phyloP scores from a whole-genome alignment of 1,284 basidiomycete species.

The Acaromyces ingoldii region DNA sequence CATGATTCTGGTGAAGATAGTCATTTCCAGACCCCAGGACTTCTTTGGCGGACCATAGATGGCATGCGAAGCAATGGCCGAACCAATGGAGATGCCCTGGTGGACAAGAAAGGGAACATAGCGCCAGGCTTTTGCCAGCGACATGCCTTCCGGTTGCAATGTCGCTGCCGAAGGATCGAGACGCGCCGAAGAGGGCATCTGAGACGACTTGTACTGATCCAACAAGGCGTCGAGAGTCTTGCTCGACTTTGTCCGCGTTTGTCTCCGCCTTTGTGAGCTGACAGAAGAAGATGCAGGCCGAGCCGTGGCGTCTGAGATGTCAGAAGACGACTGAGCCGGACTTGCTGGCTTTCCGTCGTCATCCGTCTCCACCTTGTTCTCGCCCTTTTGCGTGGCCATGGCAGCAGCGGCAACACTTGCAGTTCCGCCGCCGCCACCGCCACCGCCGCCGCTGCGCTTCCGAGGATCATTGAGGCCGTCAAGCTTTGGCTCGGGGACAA shows the following conservation, averaged over 20 bases:
- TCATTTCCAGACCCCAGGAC: conserved; percentile 74
- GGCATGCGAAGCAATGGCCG: conserved; percentile 46
- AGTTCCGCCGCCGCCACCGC: conserved; percentile 15
- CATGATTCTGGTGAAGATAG: conserved; percentile 66
- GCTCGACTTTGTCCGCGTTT: neutral
- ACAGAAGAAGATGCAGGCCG: no score
- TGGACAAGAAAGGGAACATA: conserved; percentile 46
- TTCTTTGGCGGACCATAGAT: conserved; percentile 69
- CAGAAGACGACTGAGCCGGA: conserved; percentile 4
- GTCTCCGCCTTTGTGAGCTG: neutral
- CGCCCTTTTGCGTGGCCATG: conserved; percentile 18
- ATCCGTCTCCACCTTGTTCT: conserved; percentile 10
- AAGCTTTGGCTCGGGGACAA: conserved; percentile 18
- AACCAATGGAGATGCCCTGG: conserved; percentile 45
- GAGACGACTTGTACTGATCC: conserved; percentile 38
- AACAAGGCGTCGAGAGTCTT: conserved; percentile 37
- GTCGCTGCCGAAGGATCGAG: conserved; percentile 33
- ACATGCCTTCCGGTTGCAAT: conserved; percentile 27
- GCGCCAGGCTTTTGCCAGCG: conserved; percentile 42
- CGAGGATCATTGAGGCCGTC: neutral
- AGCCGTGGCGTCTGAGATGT: conserved; percentile 4
- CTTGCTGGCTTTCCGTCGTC: neutral
- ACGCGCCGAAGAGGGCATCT: conserved; percentile 37
- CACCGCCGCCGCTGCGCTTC: neutral
- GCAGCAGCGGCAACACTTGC: conserved; percentile 30